Base-by-base conservation (phyloP, 768 basidiomycete genomes). In the Leucocoprinus sp. region DNA sequence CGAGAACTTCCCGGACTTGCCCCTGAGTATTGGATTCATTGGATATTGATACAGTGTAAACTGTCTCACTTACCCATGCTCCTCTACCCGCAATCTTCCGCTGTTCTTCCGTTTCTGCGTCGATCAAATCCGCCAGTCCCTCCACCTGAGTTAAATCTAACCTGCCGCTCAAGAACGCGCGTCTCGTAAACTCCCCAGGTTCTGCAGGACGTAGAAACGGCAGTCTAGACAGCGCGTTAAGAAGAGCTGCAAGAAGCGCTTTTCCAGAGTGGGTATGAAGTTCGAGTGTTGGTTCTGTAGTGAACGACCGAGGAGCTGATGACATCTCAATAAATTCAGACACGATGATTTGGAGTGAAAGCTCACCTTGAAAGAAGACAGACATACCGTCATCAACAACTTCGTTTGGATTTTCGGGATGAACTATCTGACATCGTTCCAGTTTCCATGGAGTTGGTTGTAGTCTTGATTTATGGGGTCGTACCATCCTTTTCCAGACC, bases 61-160 rank as follows among this genome's bases (percentile, higher is more conserved):
- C 5, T 17, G 37, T 23, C 45, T 53, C 38, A 69, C 82, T 38
- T 56, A 90, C 91, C 60, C 72, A 71, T 15, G 79, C 85, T 39
- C 76, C 76, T 28, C 73, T 65, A 42, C 88, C 60, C 9, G 92
- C 92, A 44, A 84, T 64, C 35, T 75, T 76, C 43, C 92, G 70
- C 59, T 95, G 92, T 14, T 66, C 68, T 54, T 91, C 88, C 0
- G 92, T 95, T 56, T 93, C 89, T 0, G 90, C 89, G 43, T 93
- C 82, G 34, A 95, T 82, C 24, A 95, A 71, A 57, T 93, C 92
- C 48, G 81, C 78, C 45, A 95, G 59, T 4, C 89, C 92, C 57
- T 95, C 92, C 0, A 89, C 90, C 63, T 93, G 84, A 0, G 89
- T 91, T 45, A 95, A 63, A 56, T 93, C 91, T 43, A 95, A 66